These are phyloP conservation scores for Cymbomonas tetramitiformis DNA, from an alignment of 139 green algal species.

Conservation along the genomic window DNA sequence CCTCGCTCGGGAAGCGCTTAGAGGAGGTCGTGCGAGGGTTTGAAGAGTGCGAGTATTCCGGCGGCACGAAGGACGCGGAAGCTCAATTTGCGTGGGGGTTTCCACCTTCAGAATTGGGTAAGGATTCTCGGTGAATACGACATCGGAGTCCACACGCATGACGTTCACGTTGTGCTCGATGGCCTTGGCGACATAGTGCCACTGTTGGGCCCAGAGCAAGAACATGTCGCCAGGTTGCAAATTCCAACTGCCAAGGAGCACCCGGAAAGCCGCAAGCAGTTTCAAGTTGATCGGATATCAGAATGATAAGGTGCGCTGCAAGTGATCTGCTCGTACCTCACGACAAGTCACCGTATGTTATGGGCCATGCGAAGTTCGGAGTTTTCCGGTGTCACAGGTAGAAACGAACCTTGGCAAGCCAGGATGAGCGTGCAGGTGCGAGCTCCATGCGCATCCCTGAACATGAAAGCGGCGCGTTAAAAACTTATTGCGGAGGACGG, in stretches of 20 bases:
- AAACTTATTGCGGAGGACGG: too few species aligned
- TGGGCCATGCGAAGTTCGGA: too few species aligned
- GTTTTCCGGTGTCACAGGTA: too few species aligned
- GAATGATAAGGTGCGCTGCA: too few species aligned
- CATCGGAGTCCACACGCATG: constrained; percentile 10
- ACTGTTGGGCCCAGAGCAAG: constrained; percentile 6
- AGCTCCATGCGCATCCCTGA: not conserved
- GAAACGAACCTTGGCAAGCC: too few species aligned
- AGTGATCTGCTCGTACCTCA: too few species aligned
- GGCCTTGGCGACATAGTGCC: not conserved
- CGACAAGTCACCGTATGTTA: too few species aligned
- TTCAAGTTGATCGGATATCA: too few species aligned
- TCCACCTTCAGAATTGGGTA: not conserved
- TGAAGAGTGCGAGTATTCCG: too few species aligned
- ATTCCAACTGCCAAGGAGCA: not conserved
- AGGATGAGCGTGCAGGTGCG: too few species aligned
- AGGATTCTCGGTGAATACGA: constrained; percentile 4
- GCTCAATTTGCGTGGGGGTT: not conserved
- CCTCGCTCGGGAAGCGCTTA: too few species aligned
- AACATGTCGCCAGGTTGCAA: constrained; percentile 11
- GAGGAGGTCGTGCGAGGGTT: too few species aligned
- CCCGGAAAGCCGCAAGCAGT: not conserved
- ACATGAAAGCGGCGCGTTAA: not conserved
- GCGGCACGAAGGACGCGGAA: not conserved
- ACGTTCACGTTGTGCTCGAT: not conserved